These are phyloP conservation scores for Rhizopogon vinicolor DNA, from an alignment of 768 basidiomycete genomes.

Conservation along the genomic window DNA sequence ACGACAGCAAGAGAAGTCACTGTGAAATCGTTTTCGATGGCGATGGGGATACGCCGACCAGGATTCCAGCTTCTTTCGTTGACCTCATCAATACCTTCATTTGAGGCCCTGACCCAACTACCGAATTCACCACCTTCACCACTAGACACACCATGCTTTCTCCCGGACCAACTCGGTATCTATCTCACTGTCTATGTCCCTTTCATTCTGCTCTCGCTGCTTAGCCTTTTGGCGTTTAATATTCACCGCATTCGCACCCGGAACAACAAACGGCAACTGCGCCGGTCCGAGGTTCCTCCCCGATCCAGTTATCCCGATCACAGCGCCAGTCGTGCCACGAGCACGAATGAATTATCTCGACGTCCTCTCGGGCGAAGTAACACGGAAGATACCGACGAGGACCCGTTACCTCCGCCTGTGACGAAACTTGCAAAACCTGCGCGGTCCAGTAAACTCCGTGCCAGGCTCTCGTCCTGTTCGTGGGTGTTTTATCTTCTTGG, in stretches of 20 bases:
- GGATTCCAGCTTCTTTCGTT: constrained; percentile 91
- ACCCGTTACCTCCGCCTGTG: constrained; percentile 8
- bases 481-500: constrained; percentile 23
- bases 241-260: constrained; percentile 10
- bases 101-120: constrained; percentile 27
- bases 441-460: constrained; percentile 3
- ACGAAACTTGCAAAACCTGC: constrained; percentile 7
- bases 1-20: constrained; percentile 65
- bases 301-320: neutral
- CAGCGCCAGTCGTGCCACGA: neutral
- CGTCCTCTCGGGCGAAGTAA: neutral
- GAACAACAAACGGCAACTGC: constrained; percentile 6
- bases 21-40: constrained; percentile 87
- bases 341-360: constrained; percentile 8
- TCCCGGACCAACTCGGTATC: constrained; percentile 82
- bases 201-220: constrained; percentile 54
- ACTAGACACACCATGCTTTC: constrained; percentile 62
- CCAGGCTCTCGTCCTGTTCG: constrained; percentile 9
- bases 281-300: neutral
- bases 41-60: constrained; percentile 78
- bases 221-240: constrained; percentile 34
- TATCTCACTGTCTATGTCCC: constrained; percentile 74
- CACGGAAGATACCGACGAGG: constrained; percentile 4
- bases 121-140: constrained; percentile 19
- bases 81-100: constrained; percentile 29